Evolutionary conservation across 2,329 filamentous ascomycete genomes (phyloP), one percentile per base, ranked within the genome.

Genomic region (Diaporthe humulicola): DNA sequence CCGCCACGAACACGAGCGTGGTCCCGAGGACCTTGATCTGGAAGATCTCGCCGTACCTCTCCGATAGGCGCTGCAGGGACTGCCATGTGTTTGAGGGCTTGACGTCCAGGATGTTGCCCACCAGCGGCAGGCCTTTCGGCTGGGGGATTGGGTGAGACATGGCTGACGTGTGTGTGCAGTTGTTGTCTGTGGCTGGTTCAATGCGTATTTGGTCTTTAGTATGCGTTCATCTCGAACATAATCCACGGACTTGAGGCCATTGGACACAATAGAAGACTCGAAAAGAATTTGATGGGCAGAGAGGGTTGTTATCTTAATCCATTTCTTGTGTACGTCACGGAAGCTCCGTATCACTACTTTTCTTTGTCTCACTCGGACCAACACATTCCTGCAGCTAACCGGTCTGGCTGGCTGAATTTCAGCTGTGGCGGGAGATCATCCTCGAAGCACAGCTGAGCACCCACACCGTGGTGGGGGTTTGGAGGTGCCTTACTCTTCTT

Each of bases 41-140:
- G 79, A 85, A 86, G 75, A 86, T 86, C 75, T 85, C 84, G 85
- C 88, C 87, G 78, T 87, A 85, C 78, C 86, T 85, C 61, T 86
- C 85, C 6, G 87, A 84, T 6, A 90, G 80, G 42, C 84, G 84
- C 76, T 86, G 86, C 22, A 90, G 82, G 30, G 87, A 89, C 61
- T 82, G 83, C 86, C 87, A 88, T 2, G 87, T 87, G 76, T 90
- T 87, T 75, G 80, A 85, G 1, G 86, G 83, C 75, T 88, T 82
- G 67, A 90, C 75, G 73, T 89, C 86, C 52, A 87, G 84, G 66
- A 90, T 79, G 76, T 90, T 90, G 10, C 88, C 88, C 36, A 90
- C 77, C 33, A 90, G 76, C 2, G 88, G 88, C 33, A 88, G 78
- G 14, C 87, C 87, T 1, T 85, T 85, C 4, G 88, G 88, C 71